Conservation (phyloP, 305 asterid species). For the Rubia peregrina region DNA sequence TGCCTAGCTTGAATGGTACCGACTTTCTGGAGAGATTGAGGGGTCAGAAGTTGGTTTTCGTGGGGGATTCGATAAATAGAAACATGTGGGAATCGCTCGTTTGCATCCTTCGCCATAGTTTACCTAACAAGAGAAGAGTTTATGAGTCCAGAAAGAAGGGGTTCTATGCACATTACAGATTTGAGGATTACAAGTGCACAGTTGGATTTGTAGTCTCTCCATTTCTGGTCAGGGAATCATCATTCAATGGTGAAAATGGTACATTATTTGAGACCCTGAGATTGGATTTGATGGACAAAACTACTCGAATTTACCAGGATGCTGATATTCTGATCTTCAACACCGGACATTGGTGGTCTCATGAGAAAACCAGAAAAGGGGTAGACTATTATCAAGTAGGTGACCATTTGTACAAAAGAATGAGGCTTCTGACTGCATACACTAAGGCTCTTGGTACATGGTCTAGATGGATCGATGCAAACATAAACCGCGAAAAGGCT, state of each 20-base stretch:
- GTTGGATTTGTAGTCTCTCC: conserved; percentile 85
- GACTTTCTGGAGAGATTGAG: conserved; percentile 80
- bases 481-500: conserved; percentile 42
- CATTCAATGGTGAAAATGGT: conserved; percentile 47
- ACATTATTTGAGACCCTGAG: conserved; percentile 60
- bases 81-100: conserved; percentile 99
- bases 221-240: conserved; percentile 70
- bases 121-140: conserved; percentile 54
- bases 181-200: conserved; percentile 82
- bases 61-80: conserved; percentile 90
- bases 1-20: conserved; percentile 71
- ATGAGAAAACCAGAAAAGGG: conserved; percentile 88
- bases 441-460: conserved; percentile 79
- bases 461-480: conserved; percentile 79
- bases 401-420: conserved; percentile 53
- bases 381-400: conserved; percentile 96
- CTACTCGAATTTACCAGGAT: conserved; percentile 76
- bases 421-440: conserved; percentile 80
- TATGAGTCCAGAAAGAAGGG: conserved; percentile 93
- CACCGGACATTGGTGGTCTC: conserved; percentile 99
- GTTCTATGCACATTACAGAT: conserved; percentile 66
- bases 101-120: conserved; percentile 71
- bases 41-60: conserved; percentile 72
- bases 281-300: conserved; percentile 71
- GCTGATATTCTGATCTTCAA: conserved; percentile 80